Base-by-base conservation (phyloP, 2,329 filamentous ascomycete species). In the Neocucurbitaria cava region DNA sequence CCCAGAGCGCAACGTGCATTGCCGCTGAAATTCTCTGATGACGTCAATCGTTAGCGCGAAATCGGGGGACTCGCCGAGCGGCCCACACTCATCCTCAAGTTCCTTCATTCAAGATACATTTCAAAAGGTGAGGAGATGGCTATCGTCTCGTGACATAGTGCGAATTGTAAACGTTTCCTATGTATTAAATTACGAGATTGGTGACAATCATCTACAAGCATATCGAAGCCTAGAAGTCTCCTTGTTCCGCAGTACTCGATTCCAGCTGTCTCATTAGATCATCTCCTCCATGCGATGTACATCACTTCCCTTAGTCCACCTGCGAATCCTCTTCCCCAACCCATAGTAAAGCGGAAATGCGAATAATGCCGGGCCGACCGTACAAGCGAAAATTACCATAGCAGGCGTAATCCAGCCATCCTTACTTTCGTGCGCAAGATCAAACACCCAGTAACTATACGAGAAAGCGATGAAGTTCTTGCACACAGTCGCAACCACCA, bases 401-500 rank as follows among this genome's bases (percentile, higher is more conserved):
- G 73, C 75, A 3, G 78, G 76, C 0, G 66, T 70, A 6, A 78
- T 69, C 68, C 72, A 79, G 1, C 77, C 78, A 43, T 74, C 46
- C 46, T 68, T 69, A 26, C 70, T 74, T 30, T 52, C 46, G 46
- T 70, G 67, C 23, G 68, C 66, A 7, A 78, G 58, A 38, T 78
- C 69, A 51, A 78, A 78, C 11, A 78, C 67, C 76, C 76, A 78
- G 49, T 78, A 78, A 46, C 70, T 73, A 20, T 77, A 70, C 42
- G 75, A 77, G 59, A 79, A 80, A 1, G 71, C 78, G 26, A 78
- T 76, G 24, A 78, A 76, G 53, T 79, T 80, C 61, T 81, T 80
- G 51, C 77, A 68, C 4, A 80, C 76, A 0, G 77, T 80, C 0
- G 74, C 75, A 5, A 78, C 74, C 1, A 79, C 76, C 73, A 81